A percentile compares a stretch with the other conserved stretches of the same genome.
Evolutionary conservation across 495 filamentous ascomycete genomes (phyloP).

Genomic region (Glutinoglossum americanum): DNA sequence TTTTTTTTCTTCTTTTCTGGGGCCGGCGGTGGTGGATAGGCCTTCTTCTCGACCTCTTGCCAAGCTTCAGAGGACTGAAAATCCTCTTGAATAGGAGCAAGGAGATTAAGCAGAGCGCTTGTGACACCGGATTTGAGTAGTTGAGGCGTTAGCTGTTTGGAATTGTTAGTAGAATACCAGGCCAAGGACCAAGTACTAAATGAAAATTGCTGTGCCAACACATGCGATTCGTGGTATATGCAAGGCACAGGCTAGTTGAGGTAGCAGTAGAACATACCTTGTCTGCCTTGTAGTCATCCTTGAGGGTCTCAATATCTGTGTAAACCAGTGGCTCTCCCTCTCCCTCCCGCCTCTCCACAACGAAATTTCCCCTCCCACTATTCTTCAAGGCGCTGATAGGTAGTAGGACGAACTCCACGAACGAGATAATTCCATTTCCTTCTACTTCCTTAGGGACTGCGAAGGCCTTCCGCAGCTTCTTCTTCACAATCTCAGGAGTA

Average conservation of each 20-base stretch:
- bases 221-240: too few relatives aligned
- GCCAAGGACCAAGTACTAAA: slow-evolving; percentile 1
- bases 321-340: slow-evolving; percentile 60
- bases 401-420: slow-evolving; percentile 70
- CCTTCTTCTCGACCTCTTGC: slow-evolving; percentile 59
- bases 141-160: slow-evolving; percentile 53
- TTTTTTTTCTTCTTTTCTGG: slow-evolving; percentile 50
- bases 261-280: slow-evolving; percentile 29
- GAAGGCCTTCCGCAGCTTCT: slow-evolving; percentile 68
- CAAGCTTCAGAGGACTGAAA: slow-evolving; percentile 53
- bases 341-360: slow-evolving; percentile 27
- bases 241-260: too few relatives aligned
- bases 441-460: slow-evolving; percentile 55
- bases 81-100: slow-evolving; percentile 51
- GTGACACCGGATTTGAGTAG: slow-evolving; percentile 59
- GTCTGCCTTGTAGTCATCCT: slow-evolving; percentile 61
- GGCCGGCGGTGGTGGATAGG: slow-evolving; percentile 49
- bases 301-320: slow-evolving; percentile 42
- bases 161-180: background rate
- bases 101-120: slow-evolving; percentile 41
- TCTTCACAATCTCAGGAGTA: slow-evolving; percentile 38
- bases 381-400: slow-evolving; percentile 37
- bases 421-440: slow-evolving; percentile 63
- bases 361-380: slow-evolving; percentile 31
- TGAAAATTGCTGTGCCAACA: background rate